Evolutionary conservation across 1,284 basidiomycete species (phyloP).

Genomic region (Stygiomarasmius scandens): DNA sequence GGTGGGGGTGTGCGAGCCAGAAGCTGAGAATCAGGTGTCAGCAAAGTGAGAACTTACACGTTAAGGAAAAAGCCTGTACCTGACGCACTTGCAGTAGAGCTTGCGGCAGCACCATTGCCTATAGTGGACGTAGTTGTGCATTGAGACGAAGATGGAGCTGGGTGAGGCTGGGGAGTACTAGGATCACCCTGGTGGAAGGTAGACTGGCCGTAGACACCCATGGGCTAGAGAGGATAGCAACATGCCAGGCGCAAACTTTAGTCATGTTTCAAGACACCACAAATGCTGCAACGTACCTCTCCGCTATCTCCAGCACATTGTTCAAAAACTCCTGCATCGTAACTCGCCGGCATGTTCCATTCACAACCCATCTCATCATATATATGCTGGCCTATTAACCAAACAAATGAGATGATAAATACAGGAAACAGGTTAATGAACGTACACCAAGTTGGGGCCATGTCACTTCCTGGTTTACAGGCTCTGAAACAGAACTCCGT

Average conservation of each 20-base stretch:
- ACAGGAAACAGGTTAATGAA: constrained; percentile 21
- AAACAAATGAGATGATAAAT: constrained; percentile 32
- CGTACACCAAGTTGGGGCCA: constrained; percentile 65
- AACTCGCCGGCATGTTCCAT: constrained; percentile 44
- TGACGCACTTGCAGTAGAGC: constrained; percentile 15
- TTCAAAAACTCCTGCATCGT: constrained; percentile 59
- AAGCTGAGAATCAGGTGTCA: too few species aligned
- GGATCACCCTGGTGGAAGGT: constrained; percentile 70
- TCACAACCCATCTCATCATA: constrained; percentile 67
- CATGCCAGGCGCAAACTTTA: too few species aligned
- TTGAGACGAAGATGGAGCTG: constrained; percentile 54
- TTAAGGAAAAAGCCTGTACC: too few species aligned
- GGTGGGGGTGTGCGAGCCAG: too few species aligned
- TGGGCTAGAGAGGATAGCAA: constrained; percentile 50
- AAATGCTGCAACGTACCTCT: constrained; percentile 42
- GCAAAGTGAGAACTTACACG: too few species aligned
- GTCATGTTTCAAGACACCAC: not conserved
- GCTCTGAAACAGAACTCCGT: constrained; percentile 75
- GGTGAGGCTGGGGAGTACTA: constrained; percentile 61
- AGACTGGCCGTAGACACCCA: constrained; percentile 71
- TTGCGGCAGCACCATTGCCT: constrained; percentile 37
- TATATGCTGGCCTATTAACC: constrained; percentile 49
- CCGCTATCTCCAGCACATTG: constrained; percentile 57
- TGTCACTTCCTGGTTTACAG: constrained; percentile 58
- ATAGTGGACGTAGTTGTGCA: constrained; percentile 50